Conservation (phyloP, 2,329 filamentous ascomycete species). For the Tolypocladium capitatum region DNA sequence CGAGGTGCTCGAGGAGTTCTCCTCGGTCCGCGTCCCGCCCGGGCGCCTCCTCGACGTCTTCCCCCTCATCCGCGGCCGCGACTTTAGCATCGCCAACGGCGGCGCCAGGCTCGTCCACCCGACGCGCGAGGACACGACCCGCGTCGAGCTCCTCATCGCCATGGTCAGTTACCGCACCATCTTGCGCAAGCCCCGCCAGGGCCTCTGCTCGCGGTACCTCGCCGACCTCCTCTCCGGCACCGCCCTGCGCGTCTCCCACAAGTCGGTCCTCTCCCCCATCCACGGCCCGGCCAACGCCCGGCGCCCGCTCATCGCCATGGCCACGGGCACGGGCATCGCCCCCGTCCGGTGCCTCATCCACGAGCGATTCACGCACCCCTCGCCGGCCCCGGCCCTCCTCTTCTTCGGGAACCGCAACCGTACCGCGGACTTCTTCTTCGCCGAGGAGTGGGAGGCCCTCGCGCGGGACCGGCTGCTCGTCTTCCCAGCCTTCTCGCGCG, state of each 20-base stretch:
- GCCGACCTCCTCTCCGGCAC: constrained; percentile 47
- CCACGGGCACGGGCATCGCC: constrained; percentile 76
- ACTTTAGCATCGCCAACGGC: constrained; percentile 84
- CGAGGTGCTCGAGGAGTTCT: constrained; percentile 85
- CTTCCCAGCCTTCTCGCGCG: constrained; percentile 35
- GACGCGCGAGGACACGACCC: constrained; percentile 18
- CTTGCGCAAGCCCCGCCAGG: constrained; percentile 69
- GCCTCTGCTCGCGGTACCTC: constrained; percentile 83
- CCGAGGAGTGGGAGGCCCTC: constrained; percentile 51
- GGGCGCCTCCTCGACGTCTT: constrained; percentile 59
- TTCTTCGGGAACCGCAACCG: constrained; percentile 78
- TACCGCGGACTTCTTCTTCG: constrained; percentile 68
- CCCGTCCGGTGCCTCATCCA: constrained; percentile 72
- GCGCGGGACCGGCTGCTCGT: constrained; percentile 14
- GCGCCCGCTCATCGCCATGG: constrained; percentile 61
- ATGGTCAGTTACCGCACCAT: constrained; percentile 87
- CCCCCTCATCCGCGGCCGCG: constrained; percentile 71
- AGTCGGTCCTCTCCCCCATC: constrained; percentile 30
- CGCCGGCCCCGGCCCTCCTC: constrained; percentile 37
- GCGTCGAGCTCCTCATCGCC: constrained; percentile 64
- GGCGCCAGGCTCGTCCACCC: constrained; percentile 27
- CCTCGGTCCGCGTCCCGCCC: constrained; percentile 69
- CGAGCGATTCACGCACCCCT: constrained; percentile 39
- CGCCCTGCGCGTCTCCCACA: constrained; percentile 45
- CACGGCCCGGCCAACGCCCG: constrained; percentile 21